Base-by-base conservation (phyloP, 768 basidiomycete species). In the Pleurotus eryngii region DNA sequence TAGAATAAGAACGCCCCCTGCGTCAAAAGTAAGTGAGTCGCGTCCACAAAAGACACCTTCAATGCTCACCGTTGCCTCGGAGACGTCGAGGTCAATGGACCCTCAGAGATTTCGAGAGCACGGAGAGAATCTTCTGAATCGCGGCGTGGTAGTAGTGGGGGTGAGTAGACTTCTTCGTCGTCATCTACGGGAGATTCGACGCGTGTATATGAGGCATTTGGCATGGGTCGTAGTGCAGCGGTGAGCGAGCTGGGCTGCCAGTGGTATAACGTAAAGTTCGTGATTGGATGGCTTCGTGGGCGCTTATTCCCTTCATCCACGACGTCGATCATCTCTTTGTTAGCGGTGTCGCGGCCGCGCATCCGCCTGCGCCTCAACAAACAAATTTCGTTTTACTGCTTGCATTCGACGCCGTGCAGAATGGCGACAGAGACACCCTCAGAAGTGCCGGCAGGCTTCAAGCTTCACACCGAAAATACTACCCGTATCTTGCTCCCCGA, bases 391-490 rank as follows among this genome's bases (percentile, higher is more conserved):
- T n/a, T 18, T 39, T 22, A 20, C 24, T 53, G 20, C 42, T 39
- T 54, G 35, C 38, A 42, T 42, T 11, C 26, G 12, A 5, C 49
- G 22, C 26, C 37, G 49, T 18, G 6, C 49, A 60, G 17, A 53
- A 70, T 71, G 70, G 61, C 68, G 20, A 60, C 63, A 18, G 65
- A 61, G 17, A 63, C 60, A 60, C 58, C 62, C 58, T 66, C 75
- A 43, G 63, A 64, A 46, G 68, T 92, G 39, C 92, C 92, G 1
- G 83, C 86, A 58, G 92, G 90, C 18, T 90, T 84, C 70, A 82
- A 80, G 9, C 75, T 94, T 58, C 88, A 93, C 72, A 86, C 85
- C 7, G 91, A 94, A 73, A 92, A 91, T 69, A 85, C 81, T 2
- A 83, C 90, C 0, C 84, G 83, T 65, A 90, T 98, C 66, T 80